These are phyloP conservation scores for Sclerotinia trifoliorum DNA, from an alignment of 2,329 filamentous ascomycete genomes.

Conservation along the genomic window DNA sequence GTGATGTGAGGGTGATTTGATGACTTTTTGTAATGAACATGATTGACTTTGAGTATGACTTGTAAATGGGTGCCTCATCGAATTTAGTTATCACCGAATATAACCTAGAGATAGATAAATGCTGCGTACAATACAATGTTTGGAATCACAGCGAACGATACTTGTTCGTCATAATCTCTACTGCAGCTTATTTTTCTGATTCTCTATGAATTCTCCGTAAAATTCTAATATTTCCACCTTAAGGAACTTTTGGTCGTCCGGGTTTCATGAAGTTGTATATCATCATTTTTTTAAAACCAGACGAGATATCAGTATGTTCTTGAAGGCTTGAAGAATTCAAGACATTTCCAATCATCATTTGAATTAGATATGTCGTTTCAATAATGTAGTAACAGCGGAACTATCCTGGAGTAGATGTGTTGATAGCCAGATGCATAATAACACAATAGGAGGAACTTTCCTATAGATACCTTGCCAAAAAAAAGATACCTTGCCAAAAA, in stretches of 20 bases:
- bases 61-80: neutral
- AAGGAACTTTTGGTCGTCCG: neutral
- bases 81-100: too few relatives aligned
- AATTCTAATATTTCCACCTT: neutral
- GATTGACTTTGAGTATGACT: neutral
- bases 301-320: neutral
- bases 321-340: neutral
- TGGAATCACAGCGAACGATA: neutral
- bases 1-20: neutral
- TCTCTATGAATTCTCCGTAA: neutral
- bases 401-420: too few relatives aligned
- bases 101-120: neutral
- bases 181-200: neutral
- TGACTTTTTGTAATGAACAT: neutral
- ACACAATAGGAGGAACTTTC: neutral
- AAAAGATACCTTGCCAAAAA: too few relatives aligned
- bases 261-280: neutral
- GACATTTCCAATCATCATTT: neutral
- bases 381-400: neutral
- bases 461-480: neutral
- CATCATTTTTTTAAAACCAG: neutral
- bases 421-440: neutral
- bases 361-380: neutral
- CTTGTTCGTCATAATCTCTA: neutral
- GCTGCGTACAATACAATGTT: too few relatives aligned